A percentile compares a stretch with the other conserved stretches of the same genome.
Conservation (phyloP, 345 rosid genomes). For the Capsella bursapastoris region DNA sequence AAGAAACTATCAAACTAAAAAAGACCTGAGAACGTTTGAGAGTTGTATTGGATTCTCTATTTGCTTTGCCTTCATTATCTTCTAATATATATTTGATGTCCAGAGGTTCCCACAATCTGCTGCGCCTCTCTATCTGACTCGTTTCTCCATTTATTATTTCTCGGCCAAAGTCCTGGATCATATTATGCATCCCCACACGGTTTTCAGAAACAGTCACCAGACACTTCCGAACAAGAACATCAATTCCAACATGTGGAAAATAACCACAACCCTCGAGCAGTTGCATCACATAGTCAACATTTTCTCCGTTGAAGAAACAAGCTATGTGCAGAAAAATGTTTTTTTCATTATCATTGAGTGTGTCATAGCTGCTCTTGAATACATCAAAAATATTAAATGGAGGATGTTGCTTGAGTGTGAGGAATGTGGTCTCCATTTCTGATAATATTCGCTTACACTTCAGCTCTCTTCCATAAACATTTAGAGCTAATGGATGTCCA, state of each 20-base stretch:
- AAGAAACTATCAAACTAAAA: neutral
- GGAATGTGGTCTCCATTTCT: neutral
- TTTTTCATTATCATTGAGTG: neutral
- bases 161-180: constrained; percentile 29
- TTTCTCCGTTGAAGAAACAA: constrained; percentile 7
- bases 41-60: neutral
- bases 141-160: constrained; percentile 9
- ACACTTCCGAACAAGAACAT: constrained; percentile 36
- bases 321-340: neutral
- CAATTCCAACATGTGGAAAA: constrained; percentile 4
- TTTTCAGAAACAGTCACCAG: constrained; percentile 7
- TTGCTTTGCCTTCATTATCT: neutral
- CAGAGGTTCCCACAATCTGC: constrained; percentile 23
- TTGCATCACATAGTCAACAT: neutral
- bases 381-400: neutral
- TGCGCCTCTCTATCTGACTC: neutral
- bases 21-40: neutral
- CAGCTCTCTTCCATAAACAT: neutral
- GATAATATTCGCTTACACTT: neutral
- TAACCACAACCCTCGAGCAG: constrained; percentile 32
- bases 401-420: neutral
- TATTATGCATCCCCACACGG: constrained; percentile 16
- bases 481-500: constrained; percentile 42
- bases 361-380: neutral
- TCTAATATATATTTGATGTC: constrained; percentile 20